These are phyloP conservation scores for Pythium pyrilobum DNA, from an alignment of 352 stramenopile species.

Conservation along the genomic window DNA sequence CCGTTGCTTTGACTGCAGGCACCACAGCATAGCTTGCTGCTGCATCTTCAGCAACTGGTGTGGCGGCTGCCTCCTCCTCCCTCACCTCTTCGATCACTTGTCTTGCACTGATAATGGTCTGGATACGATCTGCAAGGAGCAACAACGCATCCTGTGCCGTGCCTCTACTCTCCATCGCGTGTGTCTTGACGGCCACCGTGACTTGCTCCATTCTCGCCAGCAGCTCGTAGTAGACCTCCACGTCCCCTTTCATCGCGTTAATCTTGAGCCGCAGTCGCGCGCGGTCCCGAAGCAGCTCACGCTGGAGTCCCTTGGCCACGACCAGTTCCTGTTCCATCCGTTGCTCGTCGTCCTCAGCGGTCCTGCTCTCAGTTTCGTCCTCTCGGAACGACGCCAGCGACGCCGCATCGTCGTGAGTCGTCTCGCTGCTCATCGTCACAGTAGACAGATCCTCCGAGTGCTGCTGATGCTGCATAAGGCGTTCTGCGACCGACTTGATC, in stretches of 20 bases:
- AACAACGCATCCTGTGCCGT: neutral
- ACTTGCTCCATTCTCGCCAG: conserved; percentile 38
- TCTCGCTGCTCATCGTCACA: conserved; percentile 3
- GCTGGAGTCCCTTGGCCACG: conserved; percentile 29
- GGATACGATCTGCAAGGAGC: neutral
- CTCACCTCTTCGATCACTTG: neutral
- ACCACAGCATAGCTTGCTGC: neutral
- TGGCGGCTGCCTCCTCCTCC: neutral
- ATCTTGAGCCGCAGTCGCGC: conserved; percentile 42
- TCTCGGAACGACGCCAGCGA: conserved; percentile 3
- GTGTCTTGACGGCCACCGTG: neutral
- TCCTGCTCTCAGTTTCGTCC: neutral
- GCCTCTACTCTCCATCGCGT: neutral
- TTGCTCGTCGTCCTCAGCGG: conserved; percentile 8
- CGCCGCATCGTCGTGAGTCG: conserved; percentile 7
- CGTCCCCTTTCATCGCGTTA: conserved; percentile 33
- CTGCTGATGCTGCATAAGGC: neutral
- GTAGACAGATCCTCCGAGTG: conserved; percentile 6
- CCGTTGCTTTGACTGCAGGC: too few species aligned
- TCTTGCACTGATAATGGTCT: conserved; percentile 12
- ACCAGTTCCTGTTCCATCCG: conserved; percentile 25
- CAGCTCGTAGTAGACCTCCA: conserved; percentile 48
- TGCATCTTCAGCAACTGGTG: neutral
- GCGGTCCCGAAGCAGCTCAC: conserved; percentile 42
- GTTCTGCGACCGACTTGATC: conserved; percentile 1